phyloP scores from a whole-genome alignment of 2,329 filamentous ascomycete species.

The Peltaster fructicola region DNA sequence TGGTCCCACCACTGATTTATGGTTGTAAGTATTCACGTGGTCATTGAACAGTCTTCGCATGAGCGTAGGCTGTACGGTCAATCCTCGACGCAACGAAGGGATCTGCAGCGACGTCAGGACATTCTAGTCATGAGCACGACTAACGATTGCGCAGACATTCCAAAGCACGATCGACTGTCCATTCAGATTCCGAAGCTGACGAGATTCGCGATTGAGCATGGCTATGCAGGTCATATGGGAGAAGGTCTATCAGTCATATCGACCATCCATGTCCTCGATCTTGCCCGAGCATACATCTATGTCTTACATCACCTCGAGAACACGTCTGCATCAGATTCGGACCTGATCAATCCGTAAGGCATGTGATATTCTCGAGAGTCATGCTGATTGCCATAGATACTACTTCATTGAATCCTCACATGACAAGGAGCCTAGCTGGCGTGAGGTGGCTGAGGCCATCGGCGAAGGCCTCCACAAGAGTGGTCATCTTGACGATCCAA shows the following conservation, averaged over 20 bases:
- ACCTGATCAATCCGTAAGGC: too few species aligned
- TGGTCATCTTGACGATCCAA: slow-evolving; percentile 22
- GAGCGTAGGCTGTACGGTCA: too few species aligned
- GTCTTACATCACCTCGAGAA: slow-evolving; percentile 30
- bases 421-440: slow-evolving; percentile 27
- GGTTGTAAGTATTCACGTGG: slow-evolving; percentile 16
- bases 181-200: slow-evolving; percentile 32
- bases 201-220: slow-evolving; percentile 31
- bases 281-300: slow-evolving; percentile 28
- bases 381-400: too few species aligned
- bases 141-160: too few species aligned
- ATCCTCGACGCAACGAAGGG: too few species aligned
- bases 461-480: slow-evolving; percentile 21
- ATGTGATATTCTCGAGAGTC: too few species aligned
- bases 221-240: slow-evolving; percentile 28
- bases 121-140: too few species aligned
- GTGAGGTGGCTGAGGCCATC: slow-evolving; percentile 22
- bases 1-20: slow-evolving; percentile 32
- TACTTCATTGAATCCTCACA: slow-evolving; percentile 30
- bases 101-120: too few species aligned
- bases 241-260: slow-evolving; percentile 25
- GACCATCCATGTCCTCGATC: slow-evolving; percentile 30
- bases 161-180: slow-evolving; percentile 22
- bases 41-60: neutral
- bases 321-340: slow-evolving; percentile 16